Evolutionary conservation across 2,329 filamentous ascomycete genomes (phyloP), one percentile per base, ranked within the genome.

Genomic region (Graphilbum fragrans): DNA sequence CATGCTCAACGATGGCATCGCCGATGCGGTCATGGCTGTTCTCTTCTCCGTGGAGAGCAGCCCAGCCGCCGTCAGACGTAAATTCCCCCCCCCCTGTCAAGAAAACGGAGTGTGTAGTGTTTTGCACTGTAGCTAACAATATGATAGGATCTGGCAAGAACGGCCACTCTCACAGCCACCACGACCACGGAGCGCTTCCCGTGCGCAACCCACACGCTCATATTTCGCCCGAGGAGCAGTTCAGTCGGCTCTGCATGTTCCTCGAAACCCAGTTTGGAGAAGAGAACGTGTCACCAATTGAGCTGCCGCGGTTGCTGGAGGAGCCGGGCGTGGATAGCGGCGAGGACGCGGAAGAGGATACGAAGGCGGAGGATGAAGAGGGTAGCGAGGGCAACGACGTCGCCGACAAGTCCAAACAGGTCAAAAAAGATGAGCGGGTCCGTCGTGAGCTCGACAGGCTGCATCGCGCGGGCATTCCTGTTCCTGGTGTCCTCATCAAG

Each of bases 1-100:
- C 58, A 84, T 94, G 66, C 80, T 95, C 55, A 98, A 96, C 58
- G 92, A 98, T 55, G 86, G 87, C 46, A 93, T 98, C 54, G 92
- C 92, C n/a, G 92, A 98, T 61, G 87, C 92, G 16, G 83, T 96
- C 41, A 86, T 96, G 70, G 87, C 87, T 1, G 86, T 95, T 3
- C 71, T 98, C 11, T 78, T 94, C 52, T 88, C 84, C 0, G 85
- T 94, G 19, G 92, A 98, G 62, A 93, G 82, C 60, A 94, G 85
- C 41, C 92, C 90, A 5, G 92, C 92, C 14, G 90, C 92, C 12
- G 90, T 98, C 39, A 93, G 92, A 63, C 84, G 86, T 84, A 69
- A 62, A 72, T 44, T 14, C 12, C 16, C 25, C n/a, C n/a, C n/a
- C n/a, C n/a, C n/a, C n/a, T n/a, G n/a, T n/a, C n/a, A n/a, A n/a